phyloP scores from a whole-genome alignment of 371 early-diverging fungal species.

The Zychaea mexicana region DNA sequence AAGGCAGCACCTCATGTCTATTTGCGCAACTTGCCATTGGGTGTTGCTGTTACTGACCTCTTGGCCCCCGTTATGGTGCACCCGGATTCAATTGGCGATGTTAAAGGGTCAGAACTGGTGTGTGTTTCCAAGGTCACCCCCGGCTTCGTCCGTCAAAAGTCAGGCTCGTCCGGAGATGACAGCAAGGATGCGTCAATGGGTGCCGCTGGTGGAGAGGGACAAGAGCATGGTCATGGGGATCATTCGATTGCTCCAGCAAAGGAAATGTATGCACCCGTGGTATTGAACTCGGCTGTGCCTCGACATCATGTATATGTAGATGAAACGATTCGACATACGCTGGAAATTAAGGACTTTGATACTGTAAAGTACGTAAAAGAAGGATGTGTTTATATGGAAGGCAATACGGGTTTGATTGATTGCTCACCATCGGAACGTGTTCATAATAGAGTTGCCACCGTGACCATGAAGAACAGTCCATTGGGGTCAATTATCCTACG shows the following conservation, averaged over 20 bases:
- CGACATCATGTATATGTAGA: constrained; percentile 53
- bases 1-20: constrained; percentile 25
- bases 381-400: no score
- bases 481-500: constrained; percentile 34
- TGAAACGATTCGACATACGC: constrained; percentile 37
- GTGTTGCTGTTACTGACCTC: background rate
- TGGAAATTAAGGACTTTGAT: constrained; percentile 49
- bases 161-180: background rate
- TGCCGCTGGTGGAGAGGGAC: background rate
- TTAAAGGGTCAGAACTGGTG: constrained; percentile 19
- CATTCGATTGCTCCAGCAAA: constrained; percentile 24
- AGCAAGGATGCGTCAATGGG: background rate
- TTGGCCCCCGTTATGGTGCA: constrained; percentile 15
- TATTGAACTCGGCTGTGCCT: constrained; percentile 35
- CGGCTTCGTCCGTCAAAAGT: constrained; percentile 18
- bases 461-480: constrained; percentile 27
- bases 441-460: constrained; percentile 47
- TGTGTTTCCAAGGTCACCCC: constrained; percentile 27
- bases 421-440: no score
- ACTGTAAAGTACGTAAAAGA: constrained; percentile 39
- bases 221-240: constrained; percentile 22
- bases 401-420: no score
- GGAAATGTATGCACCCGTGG: constrained; percentile 38
- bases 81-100: constrained; percentile 22
- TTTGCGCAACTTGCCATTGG: constrained; percentile 22